Base-by-base conservation (phyloP, 2,329 filamentous ascomycete species). In the Sporothrix pseudoabietina region DNA sequence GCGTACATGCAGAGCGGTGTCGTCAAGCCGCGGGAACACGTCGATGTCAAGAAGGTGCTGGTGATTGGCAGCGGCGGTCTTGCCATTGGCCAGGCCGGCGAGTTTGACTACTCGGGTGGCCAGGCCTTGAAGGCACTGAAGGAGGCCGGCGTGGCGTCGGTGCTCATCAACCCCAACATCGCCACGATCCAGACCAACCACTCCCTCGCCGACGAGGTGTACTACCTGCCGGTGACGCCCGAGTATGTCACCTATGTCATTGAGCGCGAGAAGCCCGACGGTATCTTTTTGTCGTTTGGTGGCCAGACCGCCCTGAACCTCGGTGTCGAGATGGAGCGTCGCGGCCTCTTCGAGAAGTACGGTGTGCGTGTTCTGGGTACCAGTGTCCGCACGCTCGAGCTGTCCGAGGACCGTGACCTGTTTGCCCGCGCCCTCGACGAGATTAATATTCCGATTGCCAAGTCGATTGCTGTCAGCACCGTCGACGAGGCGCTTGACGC, bases 241-340 rank as follows among this genome's bases (percentile, higher is more conserved):
- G 95, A 98, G 87, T 99, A 98, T 84, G 94, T 98, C 80, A 92
- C 92, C 79, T 95, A 98, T 83, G 95, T 99, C 75, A 98, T 99
- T 81, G 94, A 98, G 86, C 91, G 92, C 80, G 96, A 98, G 85
- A 90, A 91, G 81, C 96, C 96, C 57, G 96, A 99, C 85, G 96
- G 95, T 79, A 97, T 99, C 82, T 96, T 98, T 85, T 88, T 98
- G 78, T 96, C 94, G 70, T 99, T 98, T 79, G 96, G 96, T 84
- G 96, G 96, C 71, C 96, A 99, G 87, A 99, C 96, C 49, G 96
- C 93, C 78, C 89, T 99, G 80, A 98, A 98, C 85, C 85, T 98
- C 78, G 96, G 96, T 86, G 95, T 99, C 76, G 90, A 97, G 86
- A 97, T 98, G 94, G 91, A 99, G 86, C 92, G 93, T 81, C 92